Conservation (phyloP, 192 early-diverging fungal species). For the Coemansia sp. region DNA sequence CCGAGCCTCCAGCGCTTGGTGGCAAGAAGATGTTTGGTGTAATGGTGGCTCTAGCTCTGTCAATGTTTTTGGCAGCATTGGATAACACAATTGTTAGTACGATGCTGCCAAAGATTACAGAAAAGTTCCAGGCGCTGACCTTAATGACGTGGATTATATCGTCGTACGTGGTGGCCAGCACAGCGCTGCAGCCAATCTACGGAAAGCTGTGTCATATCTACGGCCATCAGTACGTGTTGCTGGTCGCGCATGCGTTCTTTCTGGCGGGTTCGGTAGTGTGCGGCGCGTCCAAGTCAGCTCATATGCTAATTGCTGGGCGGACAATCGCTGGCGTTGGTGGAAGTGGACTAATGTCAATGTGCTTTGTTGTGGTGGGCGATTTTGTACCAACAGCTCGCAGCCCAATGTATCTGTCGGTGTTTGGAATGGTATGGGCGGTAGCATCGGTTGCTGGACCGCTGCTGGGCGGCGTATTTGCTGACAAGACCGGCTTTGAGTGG, state of each 20-base stretch:
- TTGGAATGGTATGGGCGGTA: conserved; percentile 57
- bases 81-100: conserved; percentile 68
- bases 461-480: conserved; percentile 58
- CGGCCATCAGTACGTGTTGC: conserved; percentile 63
- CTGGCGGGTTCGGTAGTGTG: conserved; percentile 57
- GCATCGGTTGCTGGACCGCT: conserved; percentile 59
- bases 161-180: conserved; percentile 64
- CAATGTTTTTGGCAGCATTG: conserved; percentile 61
- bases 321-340: conserved; percentile 67
- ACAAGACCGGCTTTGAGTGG: conserved; percentile 36
- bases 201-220: conserved; percentile 82
- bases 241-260: conserved; percentile 57
- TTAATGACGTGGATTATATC: conserved; percentile 77
- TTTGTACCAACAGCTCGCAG: conserved; percentile 60
- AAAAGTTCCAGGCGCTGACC: conserved; percentile 59
- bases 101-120: conserved; percentile 60
- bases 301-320: conserved; percentile 69
- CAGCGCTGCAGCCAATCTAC: conserved; percentile 78
- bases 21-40: conserved; percentile 42
- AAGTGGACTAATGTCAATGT: conserved; percentile 63
- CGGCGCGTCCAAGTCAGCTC: conserved; percentile 59
- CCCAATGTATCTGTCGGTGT: conserved; percentile 60
- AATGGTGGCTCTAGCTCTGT: conserved; percentile 50
- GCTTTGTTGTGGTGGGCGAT: conserved; percentile 69
- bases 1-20: conserved; percentile 8